phyloP scores from a whole-genome alignment of 192 early-diverging fungal species.

The Glomus cerebriforme region DNA sequence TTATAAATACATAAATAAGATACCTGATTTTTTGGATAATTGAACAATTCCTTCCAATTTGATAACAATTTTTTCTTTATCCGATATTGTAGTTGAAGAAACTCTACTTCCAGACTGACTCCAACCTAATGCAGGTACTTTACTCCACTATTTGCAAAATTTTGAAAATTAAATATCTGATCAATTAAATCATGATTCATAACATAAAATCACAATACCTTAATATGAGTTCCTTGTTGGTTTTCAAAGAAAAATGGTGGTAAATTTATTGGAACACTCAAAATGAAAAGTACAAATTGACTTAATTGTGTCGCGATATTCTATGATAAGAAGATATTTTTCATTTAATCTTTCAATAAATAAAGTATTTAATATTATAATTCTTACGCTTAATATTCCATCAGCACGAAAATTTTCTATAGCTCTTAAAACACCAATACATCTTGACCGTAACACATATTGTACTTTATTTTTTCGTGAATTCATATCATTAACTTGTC shows the following conservation, averaged over 20 bases:
- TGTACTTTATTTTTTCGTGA: background rate
- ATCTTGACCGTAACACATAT: background rate
- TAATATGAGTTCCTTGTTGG: background rate
- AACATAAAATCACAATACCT: background rate
- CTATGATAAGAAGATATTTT: background rate
- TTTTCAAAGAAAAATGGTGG: conserved; percentile 15
- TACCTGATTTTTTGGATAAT: background rate
- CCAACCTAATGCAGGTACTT: background rate
- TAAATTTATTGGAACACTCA: conserved; percentile 8
- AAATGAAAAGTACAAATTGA: background rate
- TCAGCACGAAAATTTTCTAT: background rate
- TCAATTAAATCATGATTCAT: background rate
- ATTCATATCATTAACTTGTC: background rate
- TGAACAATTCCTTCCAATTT: conserved; percentile 15
- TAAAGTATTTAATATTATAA: background rate
- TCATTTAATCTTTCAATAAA: background rate
- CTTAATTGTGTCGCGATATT: background rate
- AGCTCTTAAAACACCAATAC: background rate
- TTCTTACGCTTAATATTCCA: background rate
- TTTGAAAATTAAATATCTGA: background rate
- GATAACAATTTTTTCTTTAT: background rate
- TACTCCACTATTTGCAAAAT: background rate
- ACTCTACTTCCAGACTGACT: background rate
- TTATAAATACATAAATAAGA: background rate
- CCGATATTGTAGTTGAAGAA: background rate